Evolutionary conservation across 331 rosid species (phyloP).

Genomic region (Quercus tomentella): DNA sequence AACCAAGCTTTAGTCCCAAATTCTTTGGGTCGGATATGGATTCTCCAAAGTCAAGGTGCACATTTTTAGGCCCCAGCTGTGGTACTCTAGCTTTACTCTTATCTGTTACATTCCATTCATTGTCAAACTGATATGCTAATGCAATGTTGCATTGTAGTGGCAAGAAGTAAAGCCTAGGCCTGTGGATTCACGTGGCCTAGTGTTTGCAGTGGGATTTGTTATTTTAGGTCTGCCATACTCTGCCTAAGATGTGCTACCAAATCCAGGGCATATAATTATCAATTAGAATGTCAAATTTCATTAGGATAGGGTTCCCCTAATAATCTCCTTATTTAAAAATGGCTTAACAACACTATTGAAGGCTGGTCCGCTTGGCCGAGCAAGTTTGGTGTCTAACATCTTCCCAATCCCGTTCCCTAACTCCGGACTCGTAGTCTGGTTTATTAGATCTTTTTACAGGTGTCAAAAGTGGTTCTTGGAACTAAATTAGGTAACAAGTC

Average conservation of each 20-base stretch:
- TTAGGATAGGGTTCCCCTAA: too few species aligned
- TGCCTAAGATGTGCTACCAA: background rate
- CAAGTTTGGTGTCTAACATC: too few species aligned
- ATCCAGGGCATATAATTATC: background rate
- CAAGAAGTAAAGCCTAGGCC: constrained; percentile 94
- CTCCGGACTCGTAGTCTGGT: too few species aligned
- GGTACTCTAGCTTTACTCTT: background rate
- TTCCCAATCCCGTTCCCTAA: too few species aligned
- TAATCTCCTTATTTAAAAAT: too few species aligned
- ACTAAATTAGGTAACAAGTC: too few species aligned
- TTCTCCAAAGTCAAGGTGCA: constrained; percentile 47
- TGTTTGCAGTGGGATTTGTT: constrained; percentile 67
- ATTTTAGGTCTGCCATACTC: constrained; percentile 4
- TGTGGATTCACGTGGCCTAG: constrained; percentile 90
- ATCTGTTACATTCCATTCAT: background rate
- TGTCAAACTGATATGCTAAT: constrained; percentile 1
- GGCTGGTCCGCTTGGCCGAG: too few species aligned
- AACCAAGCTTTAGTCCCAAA: too few species aligned
- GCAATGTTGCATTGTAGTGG: constrained; percentile 59
- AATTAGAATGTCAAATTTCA: background rate
- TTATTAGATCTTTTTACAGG: too few species aligned
- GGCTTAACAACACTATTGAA: too few species aligned
- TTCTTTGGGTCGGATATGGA: too few species aligned
- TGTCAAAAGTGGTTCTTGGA: too few species aligned
- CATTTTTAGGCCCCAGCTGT: background rate